A percentile compares a stretch with the other conserved stretches of the same genome.
These are phyloP conservation scores for Diophrys sp. DNA, from an alignment of 73 alveolate species.

Conservation along the genomic window DNA sequence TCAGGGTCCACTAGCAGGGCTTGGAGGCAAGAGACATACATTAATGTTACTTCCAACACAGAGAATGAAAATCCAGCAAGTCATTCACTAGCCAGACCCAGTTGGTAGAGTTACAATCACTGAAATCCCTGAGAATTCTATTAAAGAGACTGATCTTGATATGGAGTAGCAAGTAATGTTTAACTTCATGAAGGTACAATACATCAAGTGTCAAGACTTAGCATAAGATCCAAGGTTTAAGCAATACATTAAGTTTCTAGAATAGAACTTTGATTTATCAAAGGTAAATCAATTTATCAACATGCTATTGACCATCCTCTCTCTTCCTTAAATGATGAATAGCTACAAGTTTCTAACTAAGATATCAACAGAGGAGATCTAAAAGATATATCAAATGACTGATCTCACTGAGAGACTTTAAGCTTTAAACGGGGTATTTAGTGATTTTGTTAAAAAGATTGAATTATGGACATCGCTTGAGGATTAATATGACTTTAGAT, in stretches of 20 bases:
- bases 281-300: conserved; percentile 47
- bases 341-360: conserved; percentile 48
- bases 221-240: conserved; percentile 37
- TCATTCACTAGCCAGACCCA: conserved; percentile 31
- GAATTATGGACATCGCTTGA: conserved; percentile 56
- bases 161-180: conserved; percentile 37
- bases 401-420: conserved; percentile 39
- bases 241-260: conserved; percentile 35
- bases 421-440: conserved; percentile 36
- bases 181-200: conserved; percentile 48
- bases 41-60: conserved; percentile 41
- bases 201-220: conserved; percentile 32
- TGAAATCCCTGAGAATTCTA: conserved; percentile 29
- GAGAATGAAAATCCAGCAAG: conserved; percentile 48
- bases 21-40: conserved; percentile 16
- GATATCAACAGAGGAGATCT: conserved; percentile 20
- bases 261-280: conserved; percentile 32
- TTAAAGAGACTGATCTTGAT: conserved; percentile 25
- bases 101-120: conserved; percentile 32
- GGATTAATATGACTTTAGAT: conserved; percentile 50
- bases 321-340: conserved; percentile 48
- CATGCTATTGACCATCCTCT: conserved; percentile 44
- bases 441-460: conserved; percentile 48
- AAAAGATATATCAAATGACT: conserved; percentile 39
- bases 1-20: conserved; percentile 34